Evolutionary conservation across 176 grass and related monocot species (phyloP).

Genomic region (Ensete ventricosum): DNA sequence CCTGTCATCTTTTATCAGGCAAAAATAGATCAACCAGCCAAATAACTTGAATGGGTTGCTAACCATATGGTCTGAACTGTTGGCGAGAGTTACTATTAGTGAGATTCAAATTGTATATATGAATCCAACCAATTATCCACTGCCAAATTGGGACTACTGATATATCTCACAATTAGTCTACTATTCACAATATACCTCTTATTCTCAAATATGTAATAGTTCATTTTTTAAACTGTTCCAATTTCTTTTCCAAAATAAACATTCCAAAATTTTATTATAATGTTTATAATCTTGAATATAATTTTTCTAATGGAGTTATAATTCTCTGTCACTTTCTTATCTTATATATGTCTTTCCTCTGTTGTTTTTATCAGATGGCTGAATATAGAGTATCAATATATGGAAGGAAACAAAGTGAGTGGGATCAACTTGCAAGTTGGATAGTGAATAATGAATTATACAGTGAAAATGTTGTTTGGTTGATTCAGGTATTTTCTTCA

Average conservation of each 20-base stretch:
- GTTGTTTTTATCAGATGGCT: constrained; percentile 54
- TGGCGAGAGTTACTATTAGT: too few relatives aligned
- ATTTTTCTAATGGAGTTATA: not conserved
- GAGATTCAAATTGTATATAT: too few relatives aligned
- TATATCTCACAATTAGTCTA: too few relatives aligned
- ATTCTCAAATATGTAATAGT: not conserved
- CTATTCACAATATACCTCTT: not conserved
- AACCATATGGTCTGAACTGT: too few relatives aligned
- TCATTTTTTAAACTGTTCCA: not conserved
- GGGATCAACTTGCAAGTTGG: constrained; percentile 97
- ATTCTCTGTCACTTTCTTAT: not conserved
- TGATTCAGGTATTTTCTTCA: constrained; percentile 61
- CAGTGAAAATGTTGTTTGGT: constrained; percentile 92
- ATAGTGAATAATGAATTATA: constrained; percentile 96
- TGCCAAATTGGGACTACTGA: too few relatives aligned
- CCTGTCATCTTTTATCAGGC: too few relatives aligned
- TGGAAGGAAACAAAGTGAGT: constrained; percentile 98
- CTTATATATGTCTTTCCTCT: not conserved
- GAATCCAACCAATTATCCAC: too few relatives aligned
- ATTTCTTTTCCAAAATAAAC: not conserved
- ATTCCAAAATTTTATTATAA: too few relatives aligned
- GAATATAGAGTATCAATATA: constrained; percentile 93
- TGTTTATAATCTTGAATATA: not conserved
- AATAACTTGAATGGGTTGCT: too few relatives aligned
- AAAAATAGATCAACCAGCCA: too few relatives aligned